phyloP scores from a whole-genome alignment of 257 asterid species.

The Plantago elongata region DNA sequence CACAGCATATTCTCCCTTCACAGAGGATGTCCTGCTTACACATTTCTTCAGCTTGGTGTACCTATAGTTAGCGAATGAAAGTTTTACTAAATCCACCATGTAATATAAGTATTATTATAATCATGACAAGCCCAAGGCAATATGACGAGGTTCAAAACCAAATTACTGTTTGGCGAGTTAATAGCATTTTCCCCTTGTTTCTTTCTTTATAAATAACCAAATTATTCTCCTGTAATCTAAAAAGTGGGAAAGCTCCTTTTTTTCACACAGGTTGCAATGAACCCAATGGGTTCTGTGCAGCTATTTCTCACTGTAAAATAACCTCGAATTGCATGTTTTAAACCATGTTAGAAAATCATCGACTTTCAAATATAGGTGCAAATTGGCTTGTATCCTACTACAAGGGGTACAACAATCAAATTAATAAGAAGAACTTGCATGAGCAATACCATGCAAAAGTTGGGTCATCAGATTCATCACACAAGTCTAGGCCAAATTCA shows the following conservation, averaged over 20 bases:
- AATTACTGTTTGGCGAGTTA: not conserved
- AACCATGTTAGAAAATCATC: too few relatives aligned
- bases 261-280: too few relatives aligned
- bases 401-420: not conserved
- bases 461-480: conserved; percentile 75
- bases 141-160: conserved; percentile 1
- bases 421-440: not conserved
- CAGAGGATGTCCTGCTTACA: conserved; percentile 55
- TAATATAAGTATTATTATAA: not conserved
- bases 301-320: too few relatives aligned
- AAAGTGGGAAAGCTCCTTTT: too few relatives aligned
- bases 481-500: conserved; percentile 66
- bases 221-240: too few relatives aligned
- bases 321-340: too few relatives aligned
- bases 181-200: too few relatives aligned
- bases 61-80: conserved; percentile 39
- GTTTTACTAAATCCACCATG: conserved; percentile 5
- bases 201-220: too few relatives aligned
- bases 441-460: conserved; percentile 72
- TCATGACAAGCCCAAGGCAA: conserved; percentile 1
- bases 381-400: too few relatives aligned
- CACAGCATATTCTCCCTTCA: conserved; percentile 62
- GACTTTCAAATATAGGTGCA: too few relatives aligned
- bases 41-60: conserved; percentile 78
- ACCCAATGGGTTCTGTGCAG: too few relatives aligned